These are phyloP conservation scores for Teunomyces kruisii DNA, from an alignment of 805 yeast genomes.

Conservation along the genomic window DNA sequence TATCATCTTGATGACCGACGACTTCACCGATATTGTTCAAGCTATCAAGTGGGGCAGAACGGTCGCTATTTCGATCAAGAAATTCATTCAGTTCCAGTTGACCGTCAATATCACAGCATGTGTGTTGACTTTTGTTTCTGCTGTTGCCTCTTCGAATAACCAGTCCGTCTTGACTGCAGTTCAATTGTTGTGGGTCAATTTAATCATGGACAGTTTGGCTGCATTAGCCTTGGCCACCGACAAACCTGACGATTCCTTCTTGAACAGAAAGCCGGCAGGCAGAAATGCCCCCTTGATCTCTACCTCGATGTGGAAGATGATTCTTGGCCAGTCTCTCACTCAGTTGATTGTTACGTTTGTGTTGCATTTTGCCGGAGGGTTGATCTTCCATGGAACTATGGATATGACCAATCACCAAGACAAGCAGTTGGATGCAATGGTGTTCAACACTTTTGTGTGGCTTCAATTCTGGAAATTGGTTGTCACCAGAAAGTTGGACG, in stretches of 20 bases:
- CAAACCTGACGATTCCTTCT: constrained; percentile 81
- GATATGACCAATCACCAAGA: constrained; percentile 43
- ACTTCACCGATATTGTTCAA: constrained; percentile 89
- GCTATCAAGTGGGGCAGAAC: constrained; percentile 99
- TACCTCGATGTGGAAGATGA: constrained; percentile 98
- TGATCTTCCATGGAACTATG: constrained; percentile 50
- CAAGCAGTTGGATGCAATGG: constrained; percentile 73
- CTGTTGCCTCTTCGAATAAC: constrained; percentile 79
- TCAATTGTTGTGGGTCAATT: constrained; percentile 94
- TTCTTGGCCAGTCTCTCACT: constrained; percentile 76
- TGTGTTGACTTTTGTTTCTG: constrained; percentile 86
- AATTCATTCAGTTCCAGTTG: constrained; percentile 93
- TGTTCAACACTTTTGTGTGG: constrained; percentile 97
- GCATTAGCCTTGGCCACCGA: constrained; percentile 98
- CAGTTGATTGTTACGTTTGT: constrained; percentile 81
- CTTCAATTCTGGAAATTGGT: constrained; percentile 91
- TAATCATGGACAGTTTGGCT: constrained; percentile 97
- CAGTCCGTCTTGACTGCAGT: constrained; percentile 93
- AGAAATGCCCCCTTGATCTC: constrained; percentile 77
- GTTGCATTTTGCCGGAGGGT: constrained; percentile 75
- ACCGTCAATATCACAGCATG: constrained; percentile 98
- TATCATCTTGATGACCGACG: constrained; percentile 89
- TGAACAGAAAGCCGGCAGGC: constrained; percentile 82
- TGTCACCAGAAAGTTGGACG: constrained; percentile 88
- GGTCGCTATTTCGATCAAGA: constrained; percentile 89